Base-by-base conservation (phyloP, 495 filamentous ascomycete genomes). In the Aspergillus nanangensis region DNA sequence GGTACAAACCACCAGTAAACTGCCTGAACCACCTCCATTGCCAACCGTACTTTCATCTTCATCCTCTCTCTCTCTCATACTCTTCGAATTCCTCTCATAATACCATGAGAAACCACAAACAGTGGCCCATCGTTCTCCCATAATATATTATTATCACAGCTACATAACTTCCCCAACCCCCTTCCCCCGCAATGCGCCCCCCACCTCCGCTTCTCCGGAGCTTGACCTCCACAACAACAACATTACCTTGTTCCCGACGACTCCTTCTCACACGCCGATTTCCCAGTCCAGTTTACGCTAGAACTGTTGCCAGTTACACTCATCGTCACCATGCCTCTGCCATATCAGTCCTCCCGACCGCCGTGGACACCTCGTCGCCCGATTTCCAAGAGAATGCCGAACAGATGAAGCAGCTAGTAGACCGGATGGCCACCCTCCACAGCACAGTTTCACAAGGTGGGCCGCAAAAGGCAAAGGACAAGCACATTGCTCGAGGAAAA, bases 401-500 rank as follows among this genome's bases (percentile, higher is more conserved):
- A 42, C 81, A 88, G 44, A 94, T 95, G 88, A 72, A 72, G 40
- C 80, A 86, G 52, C 75, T 90, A 27, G 79, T 85, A 49, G 63
- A 74, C 31, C 71, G 70, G 1, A 74, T 96, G 59, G 76, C 79
- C 47, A 69, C 65, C 35, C 72, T 97, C 41, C 91, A 95, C 36
- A 62, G 65, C 17, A 79, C 72, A 47, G 86, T 88, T 35, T 77
- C 84, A 19, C 70, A 78, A 50, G 93, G 93, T 20, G 93, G 94
- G 0, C 66, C 88, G 0, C 73, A 80, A 51, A 95, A 95, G 58
- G 88, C 94, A 4, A 75, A 87, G 41, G 82, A 95, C 45, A 98
- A 96, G 66, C 93, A 97, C 63, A 61, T 94, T 20, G 79, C 77
- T 18, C 74, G 91, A 32, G 87, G 88, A 41, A 97, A 96, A 75